Evolutionary conservation across 2,329 filamentous ascomycete species (phyloP).

Genomic region (Elsinoe fawcettii): DNA sequence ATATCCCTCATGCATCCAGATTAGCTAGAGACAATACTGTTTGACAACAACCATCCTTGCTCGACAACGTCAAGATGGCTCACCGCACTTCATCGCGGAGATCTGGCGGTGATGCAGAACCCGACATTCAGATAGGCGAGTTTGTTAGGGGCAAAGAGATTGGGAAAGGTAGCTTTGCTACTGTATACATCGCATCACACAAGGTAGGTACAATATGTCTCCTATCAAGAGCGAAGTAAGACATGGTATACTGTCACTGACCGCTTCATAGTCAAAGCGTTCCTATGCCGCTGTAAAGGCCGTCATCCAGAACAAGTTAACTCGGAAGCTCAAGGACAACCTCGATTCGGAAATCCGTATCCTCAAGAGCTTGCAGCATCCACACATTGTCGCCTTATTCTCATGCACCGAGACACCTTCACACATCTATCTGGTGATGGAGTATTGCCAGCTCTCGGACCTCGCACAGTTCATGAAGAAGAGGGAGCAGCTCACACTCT

Average conservation of each 20-base stretch:
- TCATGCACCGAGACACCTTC: slow-evolving; percentile 81
- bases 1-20: slow-evolving; percentile 9
- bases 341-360: slow-evolving; percentile 93
- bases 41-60: neutral
- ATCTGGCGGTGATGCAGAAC: slow-evolving; percentile 22
- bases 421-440: slow-evolving; percentile 96
- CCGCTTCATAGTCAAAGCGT: slow-evolving; percentile 41
- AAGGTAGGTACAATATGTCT: slow-evolving; percentile 21
- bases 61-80: slow-evolving; percentile 3
- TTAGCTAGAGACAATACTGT: neutral
- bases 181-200: slow-evolving; percentile 58
- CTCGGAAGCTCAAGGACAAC: slow-evolving; percentile 94
- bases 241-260: neutral
- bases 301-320: slow-evolving; percentile 81
- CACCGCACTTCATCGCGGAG: slow-evolving; percentile 13
- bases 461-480: slow-evolving; percentile 95
- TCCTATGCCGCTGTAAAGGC: slow-evolving; percentile 93
- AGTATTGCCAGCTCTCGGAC: slow-evolving; percentile 94
- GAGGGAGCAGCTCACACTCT: slow-evolving; percentile 68
- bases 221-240: too few species aligned
- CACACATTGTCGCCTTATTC: slow-evolving; percentile 93
- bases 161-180: slow-evolving; percentile 94
- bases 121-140: slow-evolving; percentile 53
- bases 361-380: slow-evolving; percentile 84
- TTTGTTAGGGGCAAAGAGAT: slow-evolving; percentile 84